Conservation (phyloP, 257 asterid species). For the Mitragyna speciosa region DNA sequence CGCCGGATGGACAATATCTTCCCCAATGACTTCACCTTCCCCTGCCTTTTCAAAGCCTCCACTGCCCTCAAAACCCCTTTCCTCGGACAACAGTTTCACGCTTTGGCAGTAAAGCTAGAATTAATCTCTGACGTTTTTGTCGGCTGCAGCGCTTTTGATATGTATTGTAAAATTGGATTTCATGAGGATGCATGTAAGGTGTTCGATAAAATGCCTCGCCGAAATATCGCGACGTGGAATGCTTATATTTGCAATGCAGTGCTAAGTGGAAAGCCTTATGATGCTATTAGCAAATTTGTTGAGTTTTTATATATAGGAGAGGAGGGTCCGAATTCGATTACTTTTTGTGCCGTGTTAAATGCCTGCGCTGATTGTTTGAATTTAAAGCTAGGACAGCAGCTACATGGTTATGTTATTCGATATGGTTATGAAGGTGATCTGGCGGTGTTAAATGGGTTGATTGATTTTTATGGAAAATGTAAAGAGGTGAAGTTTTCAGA, state of each 20-base stretch:
- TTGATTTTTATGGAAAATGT: slow-evolving; percentile 86
- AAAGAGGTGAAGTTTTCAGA: slow-evolving; percentile 44
- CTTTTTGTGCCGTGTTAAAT: slow-evolving; percentile 75
- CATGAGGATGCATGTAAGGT: slow-evolving; percentile 45
- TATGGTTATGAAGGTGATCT: slow-evolving; percentile 56
- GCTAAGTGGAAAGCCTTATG: slow-evolving; percentile 44
- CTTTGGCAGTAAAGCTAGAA: slow-evolving; percentile 48
- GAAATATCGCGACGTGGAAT: slow-evolving; percentile 83
- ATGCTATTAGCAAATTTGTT: slow-evolving; percentile 51
- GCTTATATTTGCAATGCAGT: slow-evolving; percentile 71
- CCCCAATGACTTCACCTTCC: slow-evolving; percentile 89
- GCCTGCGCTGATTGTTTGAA: slow-evolving; percentile 67
- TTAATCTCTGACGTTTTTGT: slow-evolving; percentile 61
- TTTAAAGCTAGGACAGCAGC: slow-evolving; percentile 56
- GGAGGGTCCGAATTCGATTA: slow-evolving; percentile 63
- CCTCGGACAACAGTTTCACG: slow-evolving; percentile 69
- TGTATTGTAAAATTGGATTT: slow-evolving; percentile 57
- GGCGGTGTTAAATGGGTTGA: slow-evolving; percentile 65
- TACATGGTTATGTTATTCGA: slow-evolving; percentile 63
- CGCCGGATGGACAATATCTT: slow-evolving; percentile 46
- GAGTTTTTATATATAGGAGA: slow-evolving; percentile 43
- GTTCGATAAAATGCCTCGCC: slow-evolving; percentile 74
- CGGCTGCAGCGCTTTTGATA: slow-evolving; percentile 76
- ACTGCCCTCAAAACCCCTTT: slow-evolving; percentile 40
- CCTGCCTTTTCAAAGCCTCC: slow-evolving; percentile 81